A percentile compares a stretch with the other conserved stretches of the same genome.
Conservation (phyloP, 495 filamentous ascomycete genomes). For the Neurospora sp. region DNA sequence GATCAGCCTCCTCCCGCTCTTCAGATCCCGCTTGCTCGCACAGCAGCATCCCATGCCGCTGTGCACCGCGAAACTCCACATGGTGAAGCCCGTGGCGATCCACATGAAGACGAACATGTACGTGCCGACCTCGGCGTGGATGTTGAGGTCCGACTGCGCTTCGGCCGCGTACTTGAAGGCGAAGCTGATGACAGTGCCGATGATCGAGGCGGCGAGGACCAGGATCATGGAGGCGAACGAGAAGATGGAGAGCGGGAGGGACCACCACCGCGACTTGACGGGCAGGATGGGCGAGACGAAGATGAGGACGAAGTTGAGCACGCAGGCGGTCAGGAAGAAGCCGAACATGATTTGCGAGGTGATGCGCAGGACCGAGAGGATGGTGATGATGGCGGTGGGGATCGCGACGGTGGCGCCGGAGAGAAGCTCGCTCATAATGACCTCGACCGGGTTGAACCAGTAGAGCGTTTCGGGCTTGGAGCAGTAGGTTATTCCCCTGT, state of each 20-base stretch:
- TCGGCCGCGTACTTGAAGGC: conserved; percentile 67
- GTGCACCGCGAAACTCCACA: conserved; percentile 62
- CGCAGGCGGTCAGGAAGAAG: conserved; percentile 61
- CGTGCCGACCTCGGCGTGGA: conserved; percentile 55
- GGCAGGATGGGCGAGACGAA: conserved; percentile 27
- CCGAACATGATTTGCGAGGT: conserved; percentile 88
- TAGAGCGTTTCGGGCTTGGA: conserved; percentile 58
- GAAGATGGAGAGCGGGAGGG: conserved; percentile 42
- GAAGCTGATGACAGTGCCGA: conserved; percentile 71
- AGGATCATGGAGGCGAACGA: conserved; percentile 55
- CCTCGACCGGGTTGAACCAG: conserved; percentile 82
- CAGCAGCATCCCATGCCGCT: conserved; percentile 66
- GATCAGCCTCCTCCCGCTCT: conserved; percentile 30
- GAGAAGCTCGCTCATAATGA: conserved; percentile 66
- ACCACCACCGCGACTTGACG: conserved; percentile 37
- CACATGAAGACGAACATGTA: conserved; percentile 88
- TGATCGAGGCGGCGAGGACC: conserved; percentile 56
- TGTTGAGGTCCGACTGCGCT: conserved; percentile 57
- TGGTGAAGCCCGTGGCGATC: conserved; percentile 56
- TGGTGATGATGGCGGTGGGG: conserved; percentile 56
- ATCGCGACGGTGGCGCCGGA: conserved; percentile 76
- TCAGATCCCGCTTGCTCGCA: conserved; percentile 48
- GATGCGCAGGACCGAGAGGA: conserved; percentile 61
- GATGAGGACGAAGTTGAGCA: conserved; percentile 54
- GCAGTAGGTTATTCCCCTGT: conserved; percentile 61